Conservation (phyloP, 2,329 filamentous ascomycete species). For the Cladophialophora carrionii region DNA sequence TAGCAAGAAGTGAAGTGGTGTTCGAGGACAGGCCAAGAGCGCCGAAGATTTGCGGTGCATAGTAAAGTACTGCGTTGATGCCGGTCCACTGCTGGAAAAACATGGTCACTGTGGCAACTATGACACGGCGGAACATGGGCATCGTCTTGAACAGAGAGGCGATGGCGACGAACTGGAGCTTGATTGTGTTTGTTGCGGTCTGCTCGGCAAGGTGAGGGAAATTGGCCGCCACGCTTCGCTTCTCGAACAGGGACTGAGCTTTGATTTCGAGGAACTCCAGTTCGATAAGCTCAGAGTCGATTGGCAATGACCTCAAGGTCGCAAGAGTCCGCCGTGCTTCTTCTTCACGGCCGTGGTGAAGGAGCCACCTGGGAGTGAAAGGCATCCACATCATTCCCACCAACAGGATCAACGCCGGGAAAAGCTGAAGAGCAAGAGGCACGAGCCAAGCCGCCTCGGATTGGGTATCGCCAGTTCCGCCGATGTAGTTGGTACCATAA, state of each 20-base stretch:
- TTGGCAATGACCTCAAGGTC: conserved; percentile 58
- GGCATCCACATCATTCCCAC: conserved; percentile 53
- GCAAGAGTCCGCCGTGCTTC: conserved; percentile 68
- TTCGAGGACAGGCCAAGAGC: conserved; percentile 44
- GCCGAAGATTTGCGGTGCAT: conserved; percentile 44
- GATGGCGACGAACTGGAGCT: conserved; percentile 60
- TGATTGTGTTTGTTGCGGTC: conserved; percentile 66
- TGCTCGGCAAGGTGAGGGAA: conserved; percentile 67
- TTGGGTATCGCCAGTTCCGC: conserved; percentile 63
- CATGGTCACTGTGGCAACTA: conserved; percentile 47
- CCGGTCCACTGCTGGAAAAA: conserved; percentile 55
- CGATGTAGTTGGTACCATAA: conserved; percentile 63
- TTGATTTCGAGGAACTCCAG: conserved; percentile 80
- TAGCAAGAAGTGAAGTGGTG: conserved; percentile 47
- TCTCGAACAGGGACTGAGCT: conserved; percentile 76
- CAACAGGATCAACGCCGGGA: conserved; percentile 46
- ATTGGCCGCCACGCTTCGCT: conserved; percentile 67
- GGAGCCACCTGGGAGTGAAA: conserved; percentile 61
- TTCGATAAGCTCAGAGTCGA: conserved; percentile 31
- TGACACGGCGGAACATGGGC: conserved; percentile 51
- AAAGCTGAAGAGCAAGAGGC: conserved; percentile 61
- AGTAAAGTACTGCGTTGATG: background rate
- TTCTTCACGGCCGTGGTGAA: conserved; percentile 74
- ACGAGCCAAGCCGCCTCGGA: conserved; percentile 72
- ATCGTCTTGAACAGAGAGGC: conserved; percentile 45